These are phyloP conservation scores for Phallus indusiatus DNA, from an alignment of 768 basidiomycete species.

Conservation along the genomic window DNA sequence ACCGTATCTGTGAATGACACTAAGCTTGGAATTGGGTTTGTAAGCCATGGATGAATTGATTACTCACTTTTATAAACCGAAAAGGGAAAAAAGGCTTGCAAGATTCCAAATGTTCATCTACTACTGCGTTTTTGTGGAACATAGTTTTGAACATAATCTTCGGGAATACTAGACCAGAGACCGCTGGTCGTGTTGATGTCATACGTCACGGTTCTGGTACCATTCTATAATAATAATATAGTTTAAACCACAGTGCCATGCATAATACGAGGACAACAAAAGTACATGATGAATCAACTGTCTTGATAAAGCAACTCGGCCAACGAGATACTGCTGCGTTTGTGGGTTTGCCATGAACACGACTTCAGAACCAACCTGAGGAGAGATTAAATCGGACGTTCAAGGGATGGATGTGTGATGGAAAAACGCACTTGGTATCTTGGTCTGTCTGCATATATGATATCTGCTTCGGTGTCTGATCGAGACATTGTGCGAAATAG, in stretches of 20 bases:
- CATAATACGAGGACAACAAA: background rate
- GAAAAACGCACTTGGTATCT: background rate
- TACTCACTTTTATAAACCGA: background rate
- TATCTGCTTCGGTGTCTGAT: slow-evolving; percentile 4
- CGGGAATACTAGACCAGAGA: slow-evolving; percentile 1
- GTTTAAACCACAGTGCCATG: background rate
- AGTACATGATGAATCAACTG: slow-evolving; percentile 1
- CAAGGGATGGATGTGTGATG: background rate
- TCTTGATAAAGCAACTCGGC: slow-evolving; percentile 1
- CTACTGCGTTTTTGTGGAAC: background rate
- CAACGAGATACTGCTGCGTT: background rate
- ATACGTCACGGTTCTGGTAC: background rate
- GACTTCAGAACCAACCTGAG: background rate
- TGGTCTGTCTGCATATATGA: slow-evolving; percentile 2
- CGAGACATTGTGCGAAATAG: background rate
- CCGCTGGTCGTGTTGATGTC: background rate
- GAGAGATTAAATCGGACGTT: background rate
- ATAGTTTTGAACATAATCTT: background rate
- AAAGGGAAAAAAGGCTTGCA: background rate
- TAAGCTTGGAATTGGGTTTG: too few species aligned
- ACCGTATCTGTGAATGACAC: too few species aligned
- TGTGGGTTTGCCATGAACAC: background rate
- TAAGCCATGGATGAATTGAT: background rate
- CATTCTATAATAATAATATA: background rate
- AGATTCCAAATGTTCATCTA: background rate